Evolutionary conservation across 805 yeast genomes (phyloP).

Genomic region (Blastobotrys parvus): DNA sequence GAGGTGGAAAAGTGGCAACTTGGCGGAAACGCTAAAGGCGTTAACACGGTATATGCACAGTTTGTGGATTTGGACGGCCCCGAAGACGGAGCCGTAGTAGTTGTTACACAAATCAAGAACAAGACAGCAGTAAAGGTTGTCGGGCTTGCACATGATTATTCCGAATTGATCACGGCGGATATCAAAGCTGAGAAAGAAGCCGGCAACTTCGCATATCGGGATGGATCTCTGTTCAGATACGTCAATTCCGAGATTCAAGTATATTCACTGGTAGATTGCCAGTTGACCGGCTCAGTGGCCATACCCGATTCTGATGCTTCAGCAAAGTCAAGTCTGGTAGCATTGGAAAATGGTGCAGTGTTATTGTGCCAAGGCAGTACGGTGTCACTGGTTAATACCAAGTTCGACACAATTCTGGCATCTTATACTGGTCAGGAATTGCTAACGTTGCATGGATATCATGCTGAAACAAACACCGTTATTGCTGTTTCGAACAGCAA

Average conservation of each 20-base stretch:
- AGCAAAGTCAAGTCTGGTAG: neutral
- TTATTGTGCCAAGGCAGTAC: neutral
- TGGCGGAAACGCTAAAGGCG: neutral
- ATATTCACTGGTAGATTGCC: neutral
- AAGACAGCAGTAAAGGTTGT: neutral
- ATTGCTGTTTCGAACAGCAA: constrained; percentile 15
- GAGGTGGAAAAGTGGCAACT: neutral
- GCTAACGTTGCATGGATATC: no score
- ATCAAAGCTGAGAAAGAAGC: no score
- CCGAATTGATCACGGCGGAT: neutral
- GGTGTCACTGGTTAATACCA: neutral
- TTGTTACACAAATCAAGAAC: neutral
- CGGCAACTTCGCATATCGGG: neutral
- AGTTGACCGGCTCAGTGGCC: neutral
- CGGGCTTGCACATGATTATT: neutral
- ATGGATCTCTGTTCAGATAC: neutral
- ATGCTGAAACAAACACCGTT: neutral
- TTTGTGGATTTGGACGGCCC: neutral
- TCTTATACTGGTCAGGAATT: neutral
- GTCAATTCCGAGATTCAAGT: neutral
- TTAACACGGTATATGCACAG: neutral
- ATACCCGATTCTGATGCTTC: neutral
- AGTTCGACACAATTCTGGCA: constrained; percentile 1
- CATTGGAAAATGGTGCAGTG: neutral
- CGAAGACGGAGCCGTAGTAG: neutral